Base-by-base conservation (phyloP, 164 flowering plant genomes). In the Nelumbo lutea region DNA sequence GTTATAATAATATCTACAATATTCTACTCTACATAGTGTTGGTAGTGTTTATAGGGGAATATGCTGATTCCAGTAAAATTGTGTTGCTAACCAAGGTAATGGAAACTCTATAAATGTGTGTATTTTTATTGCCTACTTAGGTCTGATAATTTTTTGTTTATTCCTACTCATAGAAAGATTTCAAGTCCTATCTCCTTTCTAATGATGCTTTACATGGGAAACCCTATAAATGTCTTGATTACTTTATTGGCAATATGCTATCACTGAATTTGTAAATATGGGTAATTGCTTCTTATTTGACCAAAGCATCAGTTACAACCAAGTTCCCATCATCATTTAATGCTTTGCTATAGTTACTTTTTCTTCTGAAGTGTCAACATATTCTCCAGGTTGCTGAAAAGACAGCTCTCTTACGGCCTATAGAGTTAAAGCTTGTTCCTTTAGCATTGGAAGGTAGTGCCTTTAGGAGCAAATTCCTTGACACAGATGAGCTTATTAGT, bases 361-460 rank as follows among this genome's bases (percentile, higher is more conserved):
- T 66, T 50, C 15, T n/a, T 14, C 43, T 60, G n/a, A 42, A 56
- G 14, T 3, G 8, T 44, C 38, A 43, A 50, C 44, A 56, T 68
- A 70, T n/a, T 67, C 65, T 81, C 76, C 81, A 94, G 98, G 98
- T 94, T 73, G 97, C 96, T 66, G 96, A 94, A 77, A 94, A 90
- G 81, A 94, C 98, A 41, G 79, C 90, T 73, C 83, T 88, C 66
- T 76, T 94, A 62, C 88, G 89, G 59, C 96, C 97, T 5, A 72
- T 80, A 67, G 96, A 94, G 71, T 83, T 94, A 51, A 86, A 94
- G 72, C 90, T 82, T 76, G 93, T 94, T 71, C 98, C 98, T 50
- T 67, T 85, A 66, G 84, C 96, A 39, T 79, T 94, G 84, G 98
- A 94, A 81, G 93, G 91, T 61, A 82, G 87, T 80, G 98, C 98